These are phyloP conservation scores for Phaeodactylum tricornutum DNA, from an alignment of 108 stramenopile genomes.

Conservation along the genomic window DNA sequence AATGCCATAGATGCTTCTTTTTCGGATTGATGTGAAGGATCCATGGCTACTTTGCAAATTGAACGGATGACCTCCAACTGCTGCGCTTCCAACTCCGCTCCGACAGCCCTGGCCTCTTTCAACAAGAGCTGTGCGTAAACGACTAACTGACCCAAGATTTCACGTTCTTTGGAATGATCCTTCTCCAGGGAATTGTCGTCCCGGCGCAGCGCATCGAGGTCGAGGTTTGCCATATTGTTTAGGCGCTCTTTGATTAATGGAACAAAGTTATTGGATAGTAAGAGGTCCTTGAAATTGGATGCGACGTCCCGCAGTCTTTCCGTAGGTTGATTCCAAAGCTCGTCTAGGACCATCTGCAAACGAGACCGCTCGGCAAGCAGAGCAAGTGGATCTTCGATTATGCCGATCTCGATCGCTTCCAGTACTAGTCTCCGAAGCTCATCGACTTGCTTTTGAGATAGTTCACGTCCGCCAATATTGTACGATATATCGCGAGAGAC, in stretches of 20 bases:
- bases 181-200: slow-evolving; percentile 28
- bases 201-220: slow-evolving; percentile 38
- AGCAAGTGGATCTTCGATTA: slow-evolving; percentile 59
- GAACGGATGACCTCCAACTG: slow-evolving; percentile 77
- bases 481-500: slow-evolving; percentile 19
- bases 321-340: slow-evolving; percentile 67
- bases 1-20: slow-evolving; percentile 76
- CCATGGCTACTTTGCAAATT: slow-evolving; percentile 88
- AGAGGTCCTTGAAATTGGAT: slow-evolving; percentile 68
- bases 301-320: slow-evolving; percentile 70
- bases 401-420: slow-evolving; percentile 57
- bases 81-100: slow-evolving; percentile 71
- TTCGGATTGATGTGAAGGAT: slow-evolving; percentile 61
- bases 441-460: slow-evolving; percentile 41
- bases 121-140: slow-evolving; percentile 56
- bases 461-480: slow-evolving; percentile 48
- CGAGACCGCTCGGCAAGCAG: slow-evolving; percentile 45
- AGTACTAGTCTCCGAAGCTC: slow-evolving; percentile 43
- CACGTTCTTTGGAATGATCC: slow-evolving; percentile 42
- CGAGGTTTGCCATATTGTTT: slow-evolving; percentile 53
- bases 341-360: slow-evolving; percentile 65
- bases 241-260: slow-evolving; percentile 48
- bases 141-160: slow-evolving; percentile 59
- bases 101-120: slow-evolving; percentile 69
- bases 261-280: slow-evolving; percentile 74